A percentile compares a stretch with the other conserved stretches of the same genome.
These are phyloP conservation scores for Curvularia sp. DNA, from an alignment of 2,329 filamentous ascomycete species.

Conservation along the genomic window DNA sequence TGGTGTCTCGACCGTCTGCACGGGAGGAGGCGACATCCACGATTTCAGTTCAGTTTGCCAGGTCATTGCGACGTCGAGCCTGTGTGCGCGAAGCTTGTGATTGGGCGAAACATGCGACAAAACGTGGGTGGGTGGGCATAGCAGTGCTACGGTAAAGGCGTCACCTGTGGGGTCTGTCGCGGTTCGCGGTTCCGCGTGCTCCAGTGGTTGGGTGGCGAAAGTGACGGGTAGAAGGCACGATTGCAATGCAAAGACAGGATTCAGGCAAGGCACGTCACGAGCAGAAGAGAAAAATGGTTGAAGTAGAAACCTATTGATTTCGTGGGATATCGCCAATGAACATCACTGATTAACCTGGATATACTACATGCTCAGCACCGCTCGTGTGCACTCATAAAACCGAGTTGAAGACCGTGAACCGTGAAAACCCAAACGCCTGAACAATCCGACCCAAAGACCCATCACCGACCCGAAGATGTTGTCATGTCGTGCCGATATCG, in stretches of 20 bases:
- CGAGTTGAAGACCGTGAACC: conserved; percentile 48
- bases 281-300: conserved; percentile 9
- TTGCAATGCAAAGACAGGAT: neutral
- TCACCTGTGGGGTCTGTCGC: neutral
- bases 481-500: conserved; percentile 34
- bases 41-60: conserved; percentile 53
- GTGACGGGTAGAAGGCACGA: too few species aligned
- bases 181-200: neutral
- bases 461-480: conserved; percentile 34
- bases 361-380: conserved; percentile 50
- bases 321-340: conserved; percentile 45
- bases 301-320: conserved; percentile 44
- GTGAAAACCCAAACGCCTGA: conserved; percentile 47
- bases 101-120: neutral
- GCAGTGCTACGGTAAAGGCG: neutral
- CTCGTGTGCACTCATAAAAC: conserved; percentile 47
- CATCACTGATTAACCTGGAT: conserved; percentile 47
- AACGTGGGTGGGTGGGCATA: neutral
- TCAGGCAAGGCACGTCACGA: conserved; percentile 8
- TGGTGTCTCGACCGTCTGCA: conserved; percentile 54
- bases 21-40: conserved; percentile 49
- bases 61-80: conserved; percentile 37
- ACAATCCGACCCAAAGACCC: conserved; percentile 38
- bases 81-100: too few species aligned
- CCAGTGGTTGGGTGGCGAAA: neutral